These are phyloP conservation scores for Graphiopsis chlorocephala DNA, from an alignment of 2,329 filamentous ascomycete genomes.

Conservation along the genomic window DNA sequence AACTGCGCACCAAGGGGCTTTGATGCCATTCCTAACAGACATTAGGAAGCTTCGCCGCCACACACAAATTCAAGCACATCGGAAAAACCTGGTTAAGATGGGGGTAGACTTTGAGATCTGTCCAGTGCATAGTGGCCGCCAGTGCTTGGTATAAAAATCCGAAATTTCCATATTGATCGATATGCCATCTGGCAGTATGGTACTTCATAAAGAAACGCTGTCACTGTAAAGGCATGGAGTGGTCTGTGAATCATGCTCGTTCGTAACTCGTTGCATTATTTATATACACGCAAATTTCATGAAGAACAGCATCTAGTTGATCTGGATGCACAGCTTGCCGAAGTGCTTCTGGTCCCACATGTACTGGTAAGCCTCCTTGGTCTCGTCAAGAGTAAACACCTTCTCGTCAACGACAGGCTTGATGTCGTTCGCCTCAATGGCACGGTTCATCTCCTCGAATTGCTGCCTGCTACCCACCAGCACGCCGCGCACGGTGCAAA, in stretches of 20 bases:
- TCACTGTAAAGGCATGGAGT: neutral
- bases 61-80: neutral
- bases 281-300: neutral
- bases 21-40: neutral
- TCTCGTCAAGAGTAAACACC: constrained; percentile 53
- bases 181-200: neutral
- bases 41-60: neutral
- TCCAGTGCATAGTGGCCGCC: neutral
- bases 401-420: constrained; percentile 59
- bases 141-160: too few relatives aligned
- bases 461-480: constrained; percentile 55
- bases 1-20: neutral
- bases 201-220: neutral
- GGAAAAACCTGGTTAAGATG: neutral
- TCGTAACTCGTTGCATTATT: neutral
- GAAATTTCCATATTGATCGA: too few relatives aligned
- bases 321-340: constrained; percentile 42
- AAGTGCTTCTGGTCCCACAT: constrained; percentile 50
- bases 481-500: constrained; percentile 57
- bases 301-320: too few relatives aligned
- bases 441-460: constrained; percentile 59
- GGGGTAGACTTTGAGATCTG: neutral
- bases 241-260: neutral
- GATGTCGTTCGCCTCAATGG: constrained; percentile 59
- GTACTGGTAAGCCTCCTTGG: constrained; percentile 49